Evolutionary conservation across 2,329 filamentous ascomycete genomes (phyloP).

Genomic region (Ophiosphaerella korrae): DNA sequence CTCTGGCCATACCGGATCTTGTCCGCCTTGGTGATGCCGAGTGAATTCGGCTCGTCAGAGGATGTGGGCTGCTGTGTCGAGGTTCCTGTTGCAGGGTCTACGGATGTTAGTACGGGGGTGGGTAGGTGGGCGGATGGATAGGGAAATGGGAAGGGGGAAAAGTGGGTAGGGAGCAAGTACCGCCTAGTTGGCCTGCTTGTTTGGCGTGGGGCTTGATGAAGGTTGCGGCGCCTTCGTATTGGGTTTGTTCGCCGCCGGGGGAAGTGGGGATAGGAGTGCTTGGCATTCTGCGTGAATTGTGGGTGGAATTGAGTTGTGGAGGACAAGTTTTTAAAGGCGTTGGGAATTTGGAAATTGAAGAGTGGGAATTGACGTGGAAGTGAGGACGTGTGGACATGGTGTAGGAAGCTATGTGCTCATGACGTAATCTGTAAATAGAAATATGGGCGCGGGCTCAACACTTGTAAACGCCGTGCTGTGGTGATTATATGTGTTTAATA

Average conservation of each 20-base stretch:
- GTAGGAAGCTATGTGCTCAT: slow-evolving; percentile 12
- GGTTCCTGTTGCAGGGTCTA: slow-evolving; percentile 18
- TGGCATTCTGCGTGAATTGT: slow-evolving; percentile 49
- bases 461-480: slow-evolving; percentile 17
- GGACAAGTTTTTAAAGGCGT: too few species aligned
- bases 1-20: slow-evolving; percentile 62
- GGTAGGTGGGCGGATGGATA: neutral
- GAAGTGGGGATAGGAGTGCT: slow-evolving; percentile 63
- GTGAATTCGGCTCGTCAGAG: slow-evolving; percentile 50
- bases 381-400: slow-evolving; percentile 1
- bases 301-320: neutral
- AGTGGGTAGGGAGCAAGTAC: slow-evolving; percentile 38
- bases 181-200: slow-evolving; percentile 62
- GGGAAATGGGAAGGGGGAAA: neutral
- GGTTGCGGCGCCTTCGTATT: slow-evolving; percentile 65
- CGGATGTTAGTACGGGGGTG: slow-evolving; percentile 2
- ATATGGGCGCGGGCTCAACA: slow-evolving; percentile 19
- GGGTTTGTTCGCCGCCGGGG: slow-evolving; percentile 64
- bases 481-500: neutral
- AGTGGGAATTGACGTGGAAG: neutral
- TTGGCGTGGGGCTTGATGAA: slow-evolving; percentile 58
- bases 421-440: slow-evolving; percentile 20
- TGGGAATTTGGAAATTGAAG: neutral
- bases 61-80: slow-evolving; percentile 19
- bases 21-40: slow-evolving; percentile 48